Evolutionary conservation across 345 rosid species (phyloP), one percentile per base, ranked within the genome.

Genomic region (Rhodomyrtus tomentosa): DNA sequence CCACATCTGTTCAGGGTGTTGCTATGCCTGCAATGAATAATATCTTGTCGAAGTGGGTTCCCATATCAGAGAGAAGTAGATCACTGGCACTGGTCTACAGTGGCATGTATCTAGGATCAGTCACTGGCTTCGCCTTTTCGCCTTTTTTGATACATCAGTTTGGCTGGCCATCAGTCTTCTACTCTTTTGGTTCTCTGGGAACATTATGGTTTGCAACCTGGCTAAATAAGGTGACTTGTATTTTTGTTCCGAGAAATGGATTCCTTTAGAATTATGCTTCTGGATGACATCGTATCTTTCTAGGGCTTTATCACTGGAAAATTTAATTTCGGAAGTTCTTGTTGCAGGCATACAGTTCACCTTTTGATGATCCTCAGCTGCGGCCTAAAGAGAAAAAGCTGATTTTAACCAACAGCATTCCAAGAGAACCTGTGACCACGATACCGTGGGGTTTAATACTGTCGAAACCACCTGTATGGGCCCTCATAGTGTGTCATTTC

Each of bases 11-110:
- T 22, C 88, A 96, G 99, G 98, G 99, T 89, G 98, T 96, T 91
- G 98, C 99, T 73, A 93, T 96, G 99, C 98, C 99, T 85, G 99
- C 99, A 72, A 96, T 96, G 99, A 96, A 95, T 84, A 96, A 95
- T 86, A 95, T 96, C 85, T 80, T 96, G 74, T 94, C 99, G 4
- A 96, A 94, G 82, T 96, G 98, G 99, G 96, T 96, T 82, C 98
- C 98, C 52, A 92, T 96, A 80, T 90, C 93, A 79, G 99, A 95
- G 89, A 96, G 99, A 90, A 96, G 98, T 82, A 90, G 99, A 89
- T 95, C 99, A 3, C 90, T 95, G 14, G 98, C 98, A 16, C 89
- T 96, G 84, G 98, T 96, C 48, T 96, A 95, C 86, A 95, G 99
- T 73, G 99, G 98, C 86, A 95, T 96, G 98, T 95, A 95, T 85